Evolutionary conservation across 257 asterid species (phyloP).

Genomic region (Hygrophila difformis): DNA sequence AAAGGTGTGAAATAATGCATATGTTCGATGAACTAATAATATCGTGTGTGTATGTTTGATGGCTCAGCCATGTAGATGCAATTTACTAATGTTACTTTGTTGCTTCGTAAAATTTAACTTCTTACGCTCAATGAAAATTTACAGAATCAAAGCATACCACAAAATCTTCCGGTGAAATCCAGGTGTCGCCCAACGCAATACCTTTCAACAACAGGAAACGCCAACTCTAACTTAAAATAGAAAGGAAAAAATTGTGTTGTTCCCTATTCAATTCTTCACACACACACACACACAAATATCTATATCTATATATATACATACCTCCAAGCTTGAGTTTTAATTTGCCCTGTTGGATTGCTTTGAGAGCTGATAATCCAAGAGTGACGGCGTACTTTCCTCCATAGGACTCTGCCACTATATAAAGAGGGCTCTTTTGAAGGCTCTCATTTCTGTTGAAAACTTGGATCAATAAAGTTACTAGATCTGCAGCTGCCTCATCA

Average conservation of each 20-base stretch:
- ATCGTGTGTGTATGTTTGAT: too few species aligned
- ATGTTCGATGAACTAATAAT: too few species aligned
- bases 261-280: too few species aligned
- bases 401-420: slow-evolving; percentile 87
- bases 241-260: too few species aligned
- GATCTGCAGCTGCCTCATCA: slow-evolving; percentile 74
- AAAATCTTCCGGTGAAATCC: slow-evolving; percentile 98
- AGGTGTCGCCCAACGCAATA: slow-evolving; percentile 79
- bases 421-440: slow-evolving; percentile 68
- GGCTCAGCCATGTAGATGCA: too few species aligned
- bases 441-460: slow-evolving; percentile 50
- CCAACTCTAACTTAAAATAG: too few species aligned
- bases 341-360: slow-evolving; percentile 59
- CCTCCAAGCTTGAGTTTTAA: slow-evolving; percentile 83
- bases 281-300: too few species aligned
- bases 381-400: slow-evolving; percentile 94
- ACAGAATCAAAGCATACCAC: slow-evolving; percentile 37
- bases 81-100: too few species aligned
- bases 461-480: slow-evolving; percentile 56
- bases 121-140: too few species aligned
- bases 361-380: slow-evolving; percentile 69
- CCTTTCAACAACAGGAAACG: slow-evolving; percentile 28
- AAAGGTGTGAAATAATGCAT: too few species aligned
- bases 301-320: too few species aligned
- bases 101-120: too few species aligned